Evolutionary conservation across 2,329 filamentous ascomycete species (phyloP).

Genomic region (Cladosporium cucumerinum): DNA sequence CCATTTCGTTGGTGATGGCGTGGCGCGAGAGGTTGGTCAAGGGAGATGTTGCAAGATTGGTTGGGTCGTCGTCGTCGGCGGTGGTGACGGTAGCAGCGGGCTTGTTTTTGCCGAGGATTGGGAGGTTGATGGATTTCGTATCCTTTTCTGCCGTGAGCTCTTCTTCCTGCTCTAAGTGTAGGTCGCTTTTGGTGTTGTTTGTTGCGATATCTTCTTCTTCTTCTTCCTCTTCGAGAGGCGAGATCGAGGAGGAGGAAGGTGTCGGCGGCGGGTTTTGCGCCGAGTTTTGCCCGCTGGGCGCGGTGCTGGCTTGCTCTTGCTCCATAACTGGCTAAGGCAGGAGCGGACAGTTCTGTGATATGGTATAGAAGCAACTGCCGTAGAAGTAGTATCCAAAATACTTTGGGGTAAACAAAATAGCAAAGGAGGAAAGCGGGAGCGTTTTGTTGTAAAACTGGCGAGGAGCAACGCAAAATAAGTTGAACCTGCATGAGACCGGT

Average conservation of each 20-base stretch:
- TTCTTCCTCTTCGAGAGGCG: neutral
- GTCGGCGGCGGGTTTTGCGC: conserved; percentile 4
- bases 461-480: neutral
- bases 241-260: conserved; percentile 9
- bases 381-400: neutral
- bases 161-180: neutral
- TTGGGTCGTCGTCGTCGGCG: neutral
- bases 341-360: neutral
- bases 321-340: neutral
- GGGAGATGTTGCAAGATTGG: neutral
- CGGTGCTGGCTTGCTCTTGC: conserved; percentile 7
- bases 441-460: neutral
- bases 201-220: neutral
- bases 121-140: neutral
- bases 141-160: too few species aligned
- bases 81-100: neutral
- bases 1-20: conserved; percentile 22
- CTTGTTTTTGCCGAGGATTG: neutral
- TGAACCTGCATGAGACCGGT: neutral
- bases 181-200: neutral
- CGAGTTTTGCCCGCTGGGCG: neutral
- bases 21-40: conserved; percentile 16
- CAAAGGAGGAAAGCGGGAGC: neutral
- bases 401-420: too few species aligned
- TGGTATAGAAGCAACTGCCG: neutral